A percentile compares a stretch with the other conserved stretches of the same genome.
phyloP scores from a whole-genome alignment of 2,329 filamentous ascomycete genomes.

The Juglanconis juglandina region DNA sequence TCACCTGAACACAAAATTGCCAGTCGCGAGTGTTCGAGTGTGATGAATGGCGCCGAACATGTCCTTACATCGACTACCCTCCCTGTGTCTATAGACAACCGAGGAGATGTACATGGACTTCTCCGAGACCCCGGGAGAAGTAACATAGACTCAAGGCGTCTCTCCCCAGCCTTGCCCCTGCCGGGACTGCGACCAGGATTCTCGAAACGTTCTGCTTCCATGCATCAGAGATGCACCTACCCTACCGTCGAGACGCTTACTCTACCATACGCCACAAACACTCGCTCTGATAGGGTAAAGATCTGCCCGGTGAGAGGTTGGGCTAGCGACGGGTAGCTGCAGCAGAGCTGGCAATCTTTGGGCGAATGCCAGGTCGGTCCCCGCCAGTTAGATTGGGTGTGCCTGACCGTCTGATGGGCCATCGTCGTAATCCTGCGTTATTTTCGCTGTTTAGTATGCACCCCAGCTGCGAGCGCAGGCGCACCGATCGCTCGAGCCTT shows the following conservation, averaged over 20 bases:
- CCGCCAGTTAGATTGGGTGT: constrained; percentile 31
- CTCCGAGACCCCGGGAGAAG: constrained; percentile 9
- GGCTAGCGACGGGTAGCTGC: constrained; percentile 39
- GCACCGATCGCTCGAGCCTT: not conserved
- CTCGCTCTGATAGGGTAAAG: constrained; percentile 37
- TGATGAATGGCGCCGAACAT: not conserved
- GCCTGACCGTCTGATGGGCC: constrained; percentile 23
- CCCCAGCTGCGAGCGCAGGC: constrained; percentile 8
- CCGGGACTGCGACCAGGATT: constrained; percentile 13
- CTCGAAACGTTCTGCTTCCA: constrained; percentile 30
- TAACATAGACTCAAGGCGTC: constrained; percentile 9
- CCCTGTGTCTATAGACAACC: constrained; percentile 9
- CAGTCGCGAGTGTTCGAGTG: not conserved
- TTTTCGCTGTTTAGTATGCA: constrained; percentile 11
- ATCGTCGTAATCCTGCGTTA: constrained; percentile 20
- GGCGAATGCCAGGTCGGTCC: constrained; percentile 28
- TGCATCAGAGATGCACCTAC: constrained; percentile 46
- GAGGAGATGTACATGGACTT: constrained; percentile 10
- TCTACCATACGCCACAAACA: constrained; percentile 47
- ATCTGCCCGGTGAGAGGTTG: constrained; percentile 32
- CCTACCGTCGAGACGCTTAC: constrained; percentile 43
- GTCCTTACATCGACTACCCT: constrained; percentile 8
- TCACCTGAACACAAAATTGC: not conserved
- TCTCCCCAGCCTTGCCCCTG: constrained; percentile 10
- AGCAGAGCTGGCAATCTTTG: constrained; percentile 32